Base-by-base conservation (phyloP, 2,329 filamentous ascomycete genomes). In the Trichoderma brevicompactum region DNA sequence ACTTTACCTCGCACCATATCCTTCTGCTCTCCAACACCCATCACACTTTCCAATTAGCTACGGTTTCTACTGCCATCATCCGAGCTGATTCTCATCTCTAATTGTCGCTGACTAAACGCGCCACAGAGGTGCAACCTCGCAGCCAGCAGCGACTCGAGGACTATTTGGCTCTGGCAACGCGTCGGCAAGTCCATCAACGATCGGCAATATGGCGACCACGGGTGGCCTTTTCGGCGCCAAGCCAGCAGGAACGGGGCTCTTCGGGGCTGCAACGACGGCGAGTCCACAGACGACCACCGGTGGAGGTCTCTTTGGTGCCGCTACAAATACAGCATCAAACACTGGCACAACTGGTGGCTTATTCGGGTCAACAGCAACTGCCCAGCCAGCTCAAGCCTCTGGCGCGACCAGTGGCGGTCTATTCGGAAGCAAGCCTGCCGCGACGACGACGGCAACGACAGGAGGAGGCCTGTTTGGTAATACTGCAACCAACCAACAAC, bases 141-240 rank as follows among this genome's bases (percentile, higher is more conserved):
- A 78, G 64, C 73, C 77, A 55, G 70, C 78, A 38, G 73, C 76
- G 44, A 66, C 77, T 19, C 74, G 74, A 13, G 74, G 75, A 55
- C 74, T 81, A 15, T 79, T 80, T 67, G 78, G 78, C 54, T 74
- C 76, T 49, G 67, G 69, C 58, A 68, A 70, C 69, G 62, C 69
- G 52, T 68, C 69, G 56, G 67, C 74, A 67, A 74, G 71, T 40
- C 59, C 70, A 66, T 68, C 74, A 15, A 68, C 72, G 65, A 67
- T 72, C 66, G 68, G 69, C 73, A 71, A 61, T 64, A 79, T 79
- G 72, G 74, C 79, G 53, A 75, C 76, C 19, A 72, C 74, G 19
- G 74, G 79, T 48, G 74, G 78, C 56, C 68, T 80, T 36, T 80
- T 79, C 68, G 78, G 77, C 41, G 67, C 70, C 17, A 66, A 66